Conservation (phyloP, 208 protist species). For the Porcisia hertigi region DNA sequence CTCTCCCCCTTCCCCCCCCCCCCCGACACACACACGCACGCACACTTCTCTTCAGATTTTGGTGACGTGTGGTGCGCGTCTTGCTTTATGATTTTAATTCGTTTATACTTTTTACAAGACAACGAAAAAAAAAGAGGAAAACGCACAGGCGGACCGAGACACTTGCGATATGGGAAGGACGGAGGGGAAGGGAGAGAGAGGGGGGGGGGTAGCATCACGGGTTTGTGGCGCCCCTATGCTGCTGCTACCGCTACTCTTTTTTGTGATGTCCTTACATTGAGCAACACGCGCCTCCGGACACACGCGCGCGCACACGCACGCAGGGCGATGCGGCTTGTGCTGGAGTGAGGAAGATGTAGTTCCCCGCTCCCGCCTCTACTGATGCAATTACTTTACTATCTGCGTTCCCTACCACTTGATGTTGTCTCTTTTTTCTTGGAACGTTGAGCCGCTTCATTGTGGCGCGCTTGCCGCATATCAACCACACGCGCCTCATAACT, state of each 20-base stretch:
- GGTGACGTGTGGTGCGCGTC: not conserved
- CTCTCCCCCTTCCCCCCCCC: not conserved
- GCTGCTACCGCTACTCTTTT: no score
- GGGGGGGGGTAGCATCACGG: not conserved
- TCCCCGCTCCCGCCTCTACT: no score
- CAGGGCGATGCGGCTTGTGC: no score
- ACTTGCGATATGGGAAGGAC: not conserved
- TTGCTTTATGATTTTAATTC: not conserved
- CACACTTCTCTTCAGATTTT: not conserved
- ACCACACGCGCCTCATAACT: no score
- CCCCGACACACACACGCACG: not conserved
- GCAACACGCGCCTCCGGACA: no score
- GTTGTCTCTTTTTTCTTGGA: not conserved
- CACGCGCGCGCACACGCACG: no score
- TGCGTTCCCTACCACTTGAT: not conserved
- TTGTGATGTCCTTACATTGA: no score
- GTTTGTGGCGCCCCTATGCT: not conserved
- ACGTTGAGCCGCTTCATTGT: not conserved
- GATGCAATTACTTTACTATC: no score
- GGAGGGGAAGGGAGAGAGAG: not conserved
- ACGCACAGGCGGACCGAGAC: not conserved
- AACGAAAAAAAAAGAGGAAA: conserved; percentile 4
- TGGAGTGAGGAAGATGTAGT: no score
- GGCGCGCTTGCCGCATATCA: not conserved
- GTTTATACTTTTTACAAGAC: not conserved